phyloP scores from a whole-genome alignment of 164 flowering plant genomes.

The Vitis amurensis region DNA sequence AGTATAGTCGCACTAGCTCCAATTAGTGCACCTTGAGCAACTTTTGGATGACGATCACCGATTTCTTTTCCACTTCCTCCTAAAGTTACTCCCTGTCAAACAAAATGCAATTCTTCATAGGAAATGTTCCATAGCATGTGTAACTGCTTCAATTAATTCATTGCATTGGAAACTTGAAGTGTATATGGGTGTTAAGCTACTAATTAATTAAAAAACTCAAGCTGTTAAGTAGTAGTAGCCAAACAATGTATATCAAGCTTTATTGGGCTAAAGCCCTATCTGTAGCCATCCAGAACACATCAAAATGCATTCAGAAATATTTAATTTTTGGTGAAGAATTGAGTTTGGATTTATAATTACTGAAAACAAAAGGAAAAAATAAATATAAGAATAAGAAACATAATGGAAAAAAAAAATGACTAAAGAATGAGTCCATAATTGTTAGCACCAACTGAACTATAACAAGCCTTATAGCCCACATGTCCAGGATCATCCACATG shows the following conservation, averaged over 20 bases:
- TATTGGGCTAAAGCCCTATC: too few species aligned
- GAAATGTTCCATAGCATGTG: background rate
- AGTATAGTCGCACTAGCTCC: slow-evolving; percentile 76
- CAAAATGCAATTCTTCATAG: background rate
- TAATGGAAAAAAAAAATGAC: background rate
- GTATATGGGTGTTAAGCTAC: too few species aligned
- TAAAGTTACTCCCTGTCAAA: slow-evolving; percentile 68
- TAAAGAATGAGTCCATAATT: background rate
- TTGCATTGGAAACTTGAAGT: background rate
- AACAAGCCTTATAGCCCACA: background rate
- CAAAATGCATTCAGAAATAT: background rate
- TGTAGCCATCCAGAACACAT: too few species aligned
- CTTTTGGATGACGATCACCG: slow-evolving; percentile 86
- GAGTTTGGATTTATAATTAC: background rate
- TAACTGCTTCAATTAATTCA: background rate
- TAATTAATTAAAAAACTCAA: too few species aligned
- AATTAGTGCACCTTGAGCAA: slow-evolving; percentile 72
- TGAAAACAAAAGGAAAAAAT: too few species aligned
- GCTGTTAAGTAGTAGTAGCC: too few species aligned
- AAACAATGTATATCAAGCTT: too few species aligned
- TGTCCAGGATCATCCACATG: background rate
- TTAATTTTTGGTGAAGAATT: too few species aligned
- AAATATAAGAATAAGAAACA: too few species aligned
- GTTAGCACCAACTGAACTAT: background rate
- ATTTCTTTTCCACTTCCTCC: slow-evolving; percentile 77